A percentile compares a stretch with the other conserved stretches of the same genome.
Conservation (phyloP, 2,329 filamentous ascomycete species). For the Stylonectria norvegica region DNA sequence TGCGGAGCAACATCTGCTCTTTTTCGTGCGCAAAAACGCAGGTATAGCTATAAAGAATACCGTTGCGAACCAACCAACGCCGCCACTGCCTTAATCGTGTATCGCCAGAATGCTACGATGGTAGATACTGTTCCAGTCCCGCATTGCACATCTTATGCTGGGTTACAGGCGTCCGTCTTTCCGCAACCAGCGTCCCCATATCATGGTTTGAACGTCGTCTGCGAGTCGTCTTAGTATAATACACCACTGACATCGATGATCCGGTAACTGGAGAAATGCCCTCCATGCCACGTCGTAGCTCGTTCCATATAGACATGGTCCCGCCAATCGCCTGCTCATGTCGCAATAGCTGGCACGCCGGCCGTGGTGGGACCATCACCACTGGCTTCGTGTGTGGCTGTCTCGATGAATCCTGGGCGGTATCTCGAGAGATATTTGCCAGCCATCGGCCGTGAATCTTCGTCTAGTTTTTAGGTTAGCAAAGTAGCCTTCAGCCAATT, state of each 20-base stretch:
- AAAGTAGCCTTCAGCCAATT: constrained; percentile 1
- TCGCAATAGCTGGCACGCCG: constrained; percentile 29
- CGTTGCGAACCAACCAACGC: too few species aligned
- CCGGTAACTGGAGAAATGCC: neutral
- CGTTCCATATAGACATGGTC: constrained; percentile 1
- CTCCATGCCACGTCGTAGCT: constrained; percentile 3
- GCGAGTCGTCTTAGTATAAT: constrained; percentile 3
- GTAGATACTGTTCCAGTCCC: too few species aligned
- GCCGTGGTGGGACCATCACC: constrained; percentile 17
- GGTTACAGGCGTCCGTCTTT: too few species aligned
- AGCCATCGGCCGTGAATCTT: constrained; percentile 61
- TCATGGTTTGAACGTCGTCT: too few species aligned
- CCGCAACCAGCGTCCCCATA: too few species aligned
- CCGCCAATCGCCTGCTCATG: constrained; percentile 20
- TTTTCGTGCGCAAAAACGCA: too few species aligned
- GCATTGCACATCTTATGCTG: too few species aligned
- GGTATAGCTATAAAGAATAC: too few species aligned
- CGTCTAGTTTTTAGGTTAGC: constrained; percentile 41
- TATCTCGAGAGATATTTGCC: constrained; percentile 61
- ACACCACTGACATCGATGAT: constrained; percentile 4
- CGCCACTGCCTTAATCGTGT: too few species aligned
- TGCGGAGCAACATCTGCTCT: too few species aligned
- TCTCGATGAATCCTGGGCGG: constrained; percentile 50
- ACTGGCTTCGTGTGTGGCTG: constrained; percentile 25
- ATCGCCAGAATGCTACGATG: too few species aligned